Conservation (phyloP, 352 stramenopile genomes). For the Globisporangium nodosum region DNA sequence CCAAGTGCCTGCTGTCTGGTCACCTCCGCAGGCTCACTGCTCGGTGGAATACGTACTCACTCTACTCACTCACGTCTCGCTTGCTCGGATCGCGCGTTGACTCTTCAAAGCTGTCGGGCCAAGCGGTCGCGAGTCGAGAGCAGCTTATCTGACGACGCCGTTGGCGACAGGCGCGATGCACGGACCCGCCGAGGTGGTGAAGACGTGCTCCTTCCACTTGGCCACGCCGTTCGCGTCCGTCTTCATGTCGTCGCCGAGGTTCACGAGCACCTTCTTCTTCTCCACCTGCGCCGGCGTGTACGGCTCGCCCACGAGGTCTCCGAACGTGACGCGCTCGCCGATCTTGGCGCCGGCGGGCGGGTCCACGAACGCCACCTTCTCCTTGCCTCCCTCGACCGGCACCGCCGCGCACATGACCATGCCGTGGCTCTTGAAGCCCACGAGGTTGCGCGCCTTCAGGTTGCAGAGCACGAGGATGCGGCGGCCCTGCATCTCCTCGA, state of each 20-base stretch:
- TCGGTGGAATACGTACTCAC: too few species aligned
- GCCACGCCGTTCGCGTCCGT: slow-evolving; percentile 70
- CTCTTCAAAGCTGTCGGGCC: too few species aligned
- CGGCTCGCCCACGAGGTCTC: slow-evolving; percentile 59
- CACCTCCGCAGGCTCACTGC: neutral
- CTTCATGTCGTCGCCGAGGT: slow-evolving; percentile 76
- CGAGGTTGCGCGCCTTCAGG: slow-evolving; percentile 88
- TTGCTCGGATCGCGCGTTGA: neutral
- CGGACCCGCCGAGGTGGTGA: slow-evolving; percentile 62
- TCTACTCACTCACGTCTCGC: neutral
- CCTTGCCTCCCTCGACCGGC: slow-evolving; percentile 58
- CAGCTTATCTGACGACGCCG: slow-evolving; percentile 69
- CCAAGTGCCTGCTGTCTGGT: neutral
- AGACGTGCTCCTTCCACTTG: slow-evolving; percentile 81
- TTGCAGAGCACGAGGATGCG: slow-evolving; percentile 89
- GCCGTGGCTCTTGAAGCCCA: slow-evolving; percentile 88
- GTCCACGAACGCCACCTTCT: slow-evolving; percentile 84
- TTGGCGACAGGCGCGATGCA: slow-evolving; percentile 71
- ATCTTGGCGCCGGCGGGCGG: slow-evolving; percentile 66
- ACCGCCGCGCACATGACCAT: slow-evolving; percentile 89
- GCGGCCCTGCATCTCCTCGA: slow-evolving; percentile 83
- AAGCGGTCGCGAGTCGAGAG: neutral
- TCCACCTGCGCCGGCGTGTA: slow-evolving; percentile 80
- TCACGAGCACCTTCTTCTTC: slow-evolving; percentile 87
- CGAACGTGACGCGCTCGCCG: slow-evolving; percentile 72